Base-by-base conservation (phyloP, 305 asterid species). In the Monarda citriodora region DNA sequence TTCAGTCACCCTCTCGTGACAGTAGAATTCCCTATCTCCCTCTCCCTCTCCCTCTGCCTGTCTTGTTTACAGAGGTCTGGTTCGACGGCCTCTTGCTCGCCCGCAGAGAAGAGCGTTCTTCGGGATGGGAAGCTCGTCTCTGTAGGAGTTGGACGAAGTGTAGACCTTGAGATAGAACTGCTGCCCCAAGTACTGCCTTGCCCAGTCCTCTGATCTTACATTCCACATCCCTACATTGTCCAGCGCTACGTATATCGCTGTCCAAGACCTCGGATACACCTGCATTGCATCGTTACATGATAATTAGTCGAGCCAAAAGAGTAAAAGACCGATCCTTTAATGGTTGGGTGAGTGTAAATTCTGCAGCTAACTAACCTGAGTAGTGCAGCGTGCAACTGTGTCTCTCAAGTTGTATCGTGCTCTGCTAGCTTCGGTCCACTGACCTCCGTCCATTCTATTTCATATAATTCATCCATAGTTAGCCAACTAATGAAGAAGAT, bases 191-290 rank as follows among this genome's bases (percentile, higher is more conserved):
- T 93, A 93, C 72, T 91, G 95, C 75, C 97, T 85, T 52, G 79
- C 97, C 99, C 95, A 93, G 53, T 90, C 72, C 71, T 93, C 92
- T 0, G 99, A 89, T 63, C 97, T 77, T 74, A 93, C 69, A 73
- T 89, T 93, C 97, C 97, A 93, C 82, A 89, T 85, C 67, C 99
- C 99, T 36, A 81, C 95, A 46, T 89, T 93, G 92, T 93, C 99
- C 80, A 93, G 70, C 0, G 99, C 88, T 11, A 87, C 58, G 58
- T 82, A 83, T 8, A 87, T 77, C 15, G 97, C 91, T 0, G 98
- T 82, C 96, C 95, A 92, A 2, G 97, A 74, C 67, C 49, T 82
- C 23, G 96, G 98, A 58, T 89, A 92, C 63, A 92, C 96, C 98
- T 88, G 70, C 56, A 63, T 54, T 66, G 55, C 41, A 37, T n/a